Base-by-base conservation (phyloP, 2,329 filamentous ascomycete species). In the Phoma sp. region DNA sequence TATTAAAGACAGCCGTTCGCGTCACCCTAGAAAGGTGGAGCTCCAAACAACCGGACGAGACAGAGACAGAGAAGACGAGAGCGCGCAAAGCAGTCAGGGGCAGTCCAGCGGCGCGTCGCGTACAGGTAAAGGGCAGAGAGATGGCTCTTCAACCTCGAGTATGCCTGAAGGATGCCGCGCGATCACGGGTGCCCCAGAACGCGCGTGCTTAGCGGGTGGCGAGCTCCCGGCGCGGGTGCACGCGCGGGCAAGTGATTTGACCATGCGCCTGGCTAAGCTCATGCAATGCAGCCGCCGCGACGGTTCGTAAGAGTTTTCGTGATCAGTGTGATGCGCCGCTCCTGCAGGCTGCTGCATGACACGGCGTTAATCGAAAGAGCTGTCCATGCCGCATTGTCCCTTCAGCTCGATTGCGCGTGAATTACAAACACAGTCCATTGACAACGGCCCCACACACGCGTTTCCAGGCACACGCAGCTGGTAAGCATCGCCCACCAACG, bases 141-240 rank as follows among this genome's bases (percentile, higher is more conserved):
- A 54, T 49, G 36, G 36, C 17, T 37, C 40, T 51, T 51, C 47
- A 51, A 60, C 50, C 27, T 56, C 49, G 47, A 53, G 45, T 45
- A 53, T 60, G 59, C 48, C 57, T 65, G 55, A 36, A 49, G 48
- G 53, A 47, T 58, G 59, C 56, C 64, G 63, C 64, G 64, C 55
- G 56, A 55, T 66, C 63, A 64, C 55, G 57, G 36, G 44, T 46
- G 46, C 60, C 52, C 51, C 52, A 55, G 46, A 51, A 55, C 59
- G 63, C 64, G 60, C 58, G 50, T 58, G 55, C 57, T 62, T 58
- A 65, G 44, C 41, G n/a, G 52, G 52, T 55, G 52, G 52, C 52
- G 41, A 51, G 38, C 44, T 54, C 38, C 51, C 51, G 46, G 41
- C 52, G 46, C 52, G 52, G 44, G 51, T 55, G 33, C 51, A 49